phyloP scores from a whole-genome alignment of 2,329 filamentous ascomycete species.

The Fusarium sp. region DNA sequence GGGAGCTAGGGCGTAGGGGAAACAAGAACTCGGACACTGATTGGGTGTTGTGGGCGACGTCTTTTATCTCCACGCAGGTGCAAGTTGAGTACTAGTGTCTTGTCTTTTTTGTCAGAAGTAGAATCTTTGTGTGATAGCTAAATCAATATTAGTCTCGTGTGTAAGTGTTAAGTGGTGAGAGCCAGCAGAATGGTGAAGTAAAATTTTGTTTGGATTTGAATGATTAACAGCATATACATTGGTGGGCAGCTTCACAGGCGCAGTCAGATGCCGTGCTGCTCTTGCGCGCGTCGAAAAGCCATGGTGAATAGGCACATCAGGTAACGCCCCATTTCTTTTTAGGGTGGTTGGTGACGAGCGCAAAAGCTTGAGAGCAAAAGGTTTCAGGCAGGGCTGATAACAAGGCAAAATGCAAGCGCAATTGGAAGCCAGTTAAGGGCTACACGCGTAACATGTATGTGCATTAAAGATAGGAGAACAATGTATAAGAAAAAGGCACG shows the following conservation, averaged over 20 bases:
- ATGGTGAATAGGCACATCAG: constrained; percentile 11
- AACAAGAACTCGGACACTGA: constrained; percentile 35
- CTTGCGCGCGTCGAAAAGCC: constrained; percentile 24
- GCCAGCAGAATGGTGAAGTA: background rate
- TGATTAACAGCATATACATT: constrained; percentile 8
- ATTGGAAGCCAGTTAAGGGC: constrained; percentile 4
- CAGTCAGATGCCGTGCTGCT: constrained; percentile 36
- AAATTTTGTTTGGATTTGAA: background rate
- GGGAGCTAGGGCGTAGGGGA: constrained; percentile 34
- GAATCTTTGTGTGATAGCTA: constrained; percentile 8
- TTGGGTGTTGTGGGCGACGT: constrained; percentile 33
- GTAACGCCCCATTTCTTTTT: constrained; percentile 34
- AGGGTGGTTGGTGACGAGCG: constrained; percentile 34
- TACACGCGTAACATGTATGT: constrained; percentile 26
- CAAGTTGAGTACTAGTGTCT: constrained; percentile 25
- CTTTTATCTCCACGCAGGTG: constrained; percentile 38
- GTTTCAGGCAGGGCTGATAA: constrained; percentile 4
- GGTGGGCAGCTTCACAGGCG: constrained; percentile 9
- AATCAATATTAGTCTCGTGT: constrained; percentile 6
- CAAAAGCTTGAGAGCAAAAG: constrained; percentile 14
- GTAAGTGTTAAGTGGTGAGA: constrained; percentile 8
- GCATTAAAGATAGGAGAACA: constrained; percentile 13
- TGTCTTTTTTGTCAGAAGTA: background rate
- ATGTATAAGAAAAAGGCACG: constrained; percentile 15
- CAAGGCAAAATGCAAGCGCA: background rate